phyloP scores from a whole-genome alignment of 2,329 filamentous ascomycete species.

The Exophiala viscosa region DNA sequence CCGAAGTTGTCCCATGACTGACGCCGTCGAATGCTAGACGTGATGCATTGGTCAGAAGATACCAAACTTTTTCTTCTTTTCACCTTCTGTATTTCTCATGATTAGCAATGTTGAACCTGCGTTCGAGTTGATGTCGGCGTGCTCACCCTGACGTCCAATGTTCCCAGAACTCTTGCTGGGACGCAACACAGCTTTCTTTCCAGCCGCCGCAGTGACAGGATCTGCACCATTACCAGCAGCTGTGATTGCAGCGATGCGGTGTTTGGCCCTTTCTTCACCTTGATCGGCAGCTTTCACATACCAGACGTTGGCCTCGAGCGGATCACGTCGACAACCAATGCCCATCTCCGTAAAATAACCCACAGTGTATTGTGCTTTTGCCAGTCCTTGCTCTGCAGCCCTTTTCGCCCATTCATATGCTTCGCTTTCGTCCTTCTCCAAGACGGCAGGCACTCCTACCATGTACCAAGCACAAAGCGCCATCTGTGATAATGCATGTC shows the following conservation, averaged over 20 bases:
- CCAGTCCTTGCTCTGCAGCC: slow-evolving; percentile 75
- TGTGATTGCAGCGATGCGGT: slow-evolving; percentile 79
- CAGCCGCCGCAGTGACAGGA: slow-evolving; percentile 30
- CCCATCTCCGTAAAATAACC: slow-evolving; percentile 99
- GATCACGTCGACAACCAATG: slow-evolving; percentile 88
- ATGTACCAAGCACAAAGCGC: slow-evolving; percentile 98
- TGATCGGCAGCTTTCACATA: slow-evolving; percentile 93
- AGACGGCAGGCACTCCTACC: slow-evolving; percentile 83
- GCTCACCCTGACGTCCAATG: slow-evolving; percentile 22
- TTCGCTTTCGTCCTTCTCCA: slow-evolving; percentile 93
- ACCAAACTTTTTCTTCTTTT: slow-evolving; percentile 32
- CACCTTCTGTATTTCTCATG: slow-evolving; percentile 19
- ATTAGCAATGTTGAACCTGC: slow-evolving; percentile 5
- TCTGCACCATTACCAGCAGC: slow-evolving; percentile 65
- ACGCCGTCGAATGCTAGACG: not conserved
- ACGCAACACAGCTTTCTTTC: slow-evolving; percentile 16
- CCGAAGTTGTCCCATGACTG: not conserved
- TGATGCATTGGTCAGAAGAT: slow-evolving; percentile 27
- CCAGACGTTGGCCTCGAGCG: slow-evolving; percentile 97
- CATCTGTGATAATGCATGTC: slow-evolving; percentile 91
- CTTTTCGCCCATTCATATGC: slow-evolving; percentile 93
- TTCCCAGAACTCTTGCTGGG: slow-evolving; percentile 19
- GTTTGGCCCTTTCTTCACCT: slow-evolving; percentile 82
- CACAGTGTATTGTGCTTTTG: slow-evolving; percentile 83
- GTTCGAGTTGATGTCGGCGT: not conserved